Evolutionary conservation across 2,329 filamentous ascomycete genomes (phyloP).

Genomic region (Colletotrichum horii): DNA sequence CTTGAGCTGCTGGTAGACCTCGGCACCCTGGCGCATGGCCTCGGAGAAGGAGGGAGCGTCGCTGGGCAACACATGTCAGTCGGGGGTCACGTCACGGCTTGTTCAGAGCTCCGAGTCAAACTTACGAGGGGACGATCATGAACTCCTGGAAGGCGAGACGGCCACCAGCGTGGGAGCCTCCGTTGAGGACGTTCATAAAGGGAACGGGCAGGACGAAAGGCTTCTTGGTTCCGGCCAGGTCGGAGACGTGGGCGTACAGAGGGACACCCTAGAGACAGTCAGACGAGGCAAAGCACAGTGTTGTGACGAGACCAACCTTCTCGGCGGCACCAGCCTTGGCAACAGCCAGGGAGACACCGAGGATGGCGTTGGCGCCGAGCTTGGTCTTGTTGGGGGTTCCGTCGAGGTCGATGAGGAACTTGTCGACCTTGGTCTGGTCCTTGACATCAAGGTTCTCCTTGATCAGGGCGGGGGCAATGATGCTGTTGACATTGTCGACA

Average conservation of each 20-base stretch:
- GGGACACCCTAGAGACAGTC: constrained; percentile 65
- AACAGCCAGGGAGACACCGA: constrained; percentile 83
- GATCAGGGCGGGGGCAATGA: constrained; percentile 82
- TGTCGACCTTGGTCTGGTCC: constrained; percentile 83
- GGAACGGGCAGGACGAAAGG: constrained; percentile 88
- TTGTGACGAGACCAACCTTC: constrained; percentile 58
- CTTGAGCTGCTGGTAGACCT: constrained; percentile 99
- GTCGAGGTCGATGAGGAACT: constrained; percentile 85
- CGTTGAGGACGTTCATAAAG: constrained; percentile 94
- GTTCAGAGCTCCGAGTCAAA: constrained; percentile 20
- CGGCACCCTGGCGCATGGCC: constrained; percentile 93
- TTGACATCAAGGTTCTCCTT: constrained; percentile 84
- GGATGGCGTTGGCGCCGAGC: constrained; percentile 87
- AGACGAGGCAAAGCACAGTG: background rate
- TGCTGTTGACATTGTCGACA: constrained; percentile 82
- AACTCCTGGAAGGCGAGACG: constrained; percentile 95
- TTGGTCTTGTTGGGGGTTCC: constrained; percentile 87
- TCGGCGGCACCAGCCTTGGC: constrained; percentile 90
- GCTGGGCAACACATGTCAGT: constrained; percentile 42
- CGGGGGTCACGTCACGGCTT: too few relatives aligned
- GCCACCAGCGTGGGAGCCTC: constrained; percentile 92
- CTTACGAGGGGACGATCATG: constrained; percentile 87
- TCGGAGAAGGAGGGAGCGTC: constrained; percentile 90
- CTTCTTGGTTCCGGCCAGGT: constrained; percentile 89
- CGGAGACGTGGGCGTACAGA: constrained; percentile 86